Evolutionary conservation across 73 alveolate genomes (phyloP), one percentile per base, ranked within the genome.

Genomic region (Loxodes magnus): DNA sequence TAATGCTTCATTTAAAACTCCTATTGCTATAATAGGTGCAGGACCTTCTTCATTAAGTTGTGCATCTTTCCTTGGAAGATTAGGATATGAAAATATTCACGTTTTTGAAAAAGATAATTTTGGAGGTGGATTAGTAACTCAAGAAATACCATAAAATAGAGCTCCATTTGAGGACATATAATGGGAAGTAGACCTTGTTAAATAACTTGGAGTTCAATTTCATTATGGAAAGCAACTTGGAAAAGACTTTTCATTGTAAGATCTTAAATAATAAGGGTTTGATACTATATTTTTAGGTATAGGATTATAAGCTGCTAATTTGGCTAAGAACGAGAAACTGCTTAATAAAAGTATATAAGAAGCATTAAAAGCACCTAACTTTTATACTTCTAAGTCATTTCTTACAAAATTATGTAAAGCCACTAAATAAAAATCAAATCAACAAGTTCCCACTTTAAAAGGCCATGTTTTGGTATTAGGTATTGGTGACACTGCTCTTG

Each of bases 381-480:
- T n/a, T n/a, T n/a, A n/a, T n/a, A n/a, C n/a, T n/a, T n/a, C n/a
- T n/a, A n/a, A n/a, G n/a, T n/a, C n/a, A n/a, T n/a, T n/a, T n/a
- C n/a, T n/a, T n/a, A n/a, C n/a, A n/a, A n/a, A n/a, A n/a, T n/a
- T n/a, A n/a, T n/a, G n/a, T n/a, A n/a, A n/a, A n/a, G n/a, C n/a
- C n/a, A n/a, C n/a, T n/a, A n/a, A n/a, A n/a, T n/a, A n/a, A n/a
- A n/a, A n/a, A n/a, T n/a, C n/a, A n/a, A n/a, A n/a, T n/a, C n/a
- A n/a, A n/a, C n/a, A n/a, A n/a, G n/a, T n/a, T n/a, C n/a, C n/a
- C n/a, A n/a, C n/a, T n/a, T n/a, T n/a, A n/a, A n/a, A n/a, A 39
- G 90, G 94, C 17, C 87, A 79, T 36, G 94, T 78, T 16, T 44
- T 80, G 15, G 92, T 80, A 0, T 73, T 80, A 23, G 94, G 94